Evolutionary conservation across 495 filamentous ascomycete genomes (phyloP).

Genomic region (Lineolata rhizophorae): DNA sequence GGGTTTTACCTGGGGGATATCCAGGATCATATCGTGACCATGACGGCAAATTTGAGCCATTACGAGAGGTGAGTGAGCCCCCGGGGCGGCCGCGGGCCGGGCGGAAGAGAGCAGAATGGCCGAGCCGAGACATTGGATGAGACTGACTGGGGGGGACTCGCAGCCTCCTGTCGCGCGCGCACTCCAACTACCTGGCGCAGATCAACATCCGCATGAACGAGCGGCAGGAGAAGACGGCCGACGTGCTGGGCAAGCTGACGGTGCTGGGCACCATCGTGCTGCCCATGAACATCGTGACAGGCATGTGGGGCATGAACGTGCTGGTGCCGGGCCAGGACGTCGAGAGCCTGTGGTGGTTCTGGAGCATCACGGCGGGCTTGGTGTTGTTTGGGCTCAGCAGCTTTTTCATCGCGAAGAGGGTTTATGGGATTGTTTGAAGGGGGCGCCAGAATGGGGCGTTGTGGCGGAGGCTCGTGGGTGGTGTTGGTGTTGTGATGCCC

Average conservation of each 20-base stretch:
- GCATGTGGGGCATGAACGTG: constrained; percentile 98
- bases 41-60: constrained; percentile 85
- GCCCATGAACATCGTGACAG: constrained; percentile 96
- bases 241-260: constrained; percentile 84
- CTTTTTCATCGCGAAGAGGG: constrained; percentile 64
- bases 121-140: too few relatives aligned
- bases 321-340: constrained; percentile 74
- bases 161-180: constrained; percentile 76
- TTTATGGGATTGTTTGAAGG: constrained; percentile 40
- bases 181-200: constrained; percentile 87
- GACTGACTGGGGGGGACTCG: too few relatives aligned
- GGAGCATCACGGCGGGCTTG: constrained; percentile 51
- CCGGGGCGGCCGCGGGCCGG: neutral
- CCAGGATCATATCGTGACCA: constrained; percentile 95
- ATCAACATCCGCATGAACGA: constrained; percentile 96
- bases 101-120: too few relatives aligned
- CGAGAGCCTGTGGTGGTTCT: constrained; percentile 41
- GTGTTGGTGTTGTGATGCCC: too few relatives aligned
- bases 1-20: constrained; percentile 92
- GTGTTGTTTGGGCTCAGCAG: constrained; percentile 56
- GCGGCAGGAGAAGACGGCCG: constrained; percentile 84
- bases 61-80: constrained; percentile 58
- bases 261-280: constrained; percentile 92
- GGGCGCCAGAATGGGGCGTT: too few relatives aligned
- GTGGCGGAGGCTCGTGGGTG: too few relatives aligned